Evolutionary conservation across 2,329 filamentous ascomycete genomes (phyloP), one percentile per base, ranked within the genome.

Genomic region (Neonectria ditissima): DNA sequence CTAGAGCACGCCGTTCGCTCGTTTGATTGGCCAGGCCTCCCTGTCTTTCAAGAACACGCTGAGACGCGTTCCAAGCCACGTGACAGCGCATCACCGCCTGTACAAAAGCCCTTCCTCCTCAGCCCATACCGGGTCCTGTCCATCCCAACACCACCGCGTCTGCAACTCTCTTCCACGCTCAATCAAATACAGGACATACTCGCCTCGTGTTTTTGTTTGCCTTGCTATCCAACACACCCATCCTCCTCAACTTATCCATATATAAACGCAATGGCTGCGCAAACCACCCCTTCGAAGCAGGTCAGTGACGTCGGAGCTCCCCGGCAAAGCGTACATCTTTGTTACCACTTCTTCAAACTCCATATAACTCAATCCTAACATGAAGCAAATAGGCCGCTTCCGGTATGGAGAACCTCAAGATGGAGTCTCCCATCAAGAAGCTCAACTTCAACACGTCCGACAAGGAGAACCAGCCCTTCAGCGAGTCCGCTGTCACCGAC

Each of bases 391-490:
- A 98, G 95, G 91, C 91, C 84, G 92, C 94, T 75, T 90, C 92
- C 76, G 93, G 90, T 74, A 91, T 98, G 77, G 90, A 96, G 80
- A 89, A 88, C 73, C 87, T 98, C 80, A 97, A 95, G 83, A 97
- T 97, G 89, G 92, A 97, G 73, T 96, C 93, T 1, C 94, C 94
- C 48, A 83, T 91, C 69, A 97, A 97, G 91, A 97, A 97, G 87
- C 88, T 96, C 71, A 86, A 92, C 83, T 93, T 97, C 79, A 82
- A 86, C 69, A 77, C 83, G 58, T 85, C 85, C 63, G 86, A 93
- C 83, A 97, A 97, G 83, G 94, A 97, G 84, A 97, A 97, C 82
- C 82, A 85, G 65, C 84, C 86, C 65, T 81, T 85, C 69, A 82
- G 85, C 63, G 72, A 80, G 43, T 78, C 84, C 74, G 79, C 82